phyloP scores from a whole-genome alignment of 2,329 filamentous ascomycete genomes.

The Fusarium tuaranense region DNA sequence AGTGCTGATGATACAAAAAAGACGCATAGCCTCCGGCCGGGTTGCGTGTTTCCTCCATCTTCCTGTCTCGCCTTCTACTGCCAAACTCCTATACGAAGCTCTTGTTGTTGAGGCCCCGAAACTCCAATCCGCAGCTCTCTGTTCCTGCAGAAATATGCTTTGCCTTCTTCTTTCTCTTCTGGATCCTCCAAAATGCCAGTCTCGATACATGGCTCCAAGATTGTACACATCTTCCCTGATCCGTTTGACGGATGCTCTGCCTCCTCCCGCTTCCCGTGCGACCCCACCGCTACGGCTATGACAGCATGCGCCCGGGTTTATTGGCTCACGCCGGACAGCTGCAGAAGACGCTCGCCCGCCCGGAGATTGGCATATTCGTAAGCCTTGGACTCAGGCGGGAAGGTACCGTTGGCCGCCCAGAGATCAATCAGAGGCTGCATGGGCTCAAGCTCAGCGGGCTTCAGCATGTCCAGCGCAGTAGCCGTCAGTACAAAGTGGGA shows the following conservation, averaged over 20 bases:
- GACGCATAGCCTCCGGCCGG: slow-evolving; percentile 13
- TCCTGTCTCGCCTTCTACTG: slow-evolving; percentile 18
- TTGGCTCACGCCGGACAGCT: slow-evolving; percentile 54
- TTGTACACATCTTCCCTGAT: slow-evolving; percentile 36
- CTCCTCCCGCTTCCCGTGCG: slow-evolving; percentile 26
- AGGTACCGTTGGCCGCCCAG: slow-evolving; percentile 89
- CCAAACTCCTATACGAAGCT: slow-evolving; percentile 28
- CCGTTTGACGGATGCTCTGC: slow-evolving; percentile 19
- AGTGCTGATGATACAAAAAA: slow-evolving; percentile 28
- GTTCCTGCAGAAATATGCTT: slow-evolving; percentile 37
- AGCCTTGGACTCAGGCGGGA: slow-evolving; percentile 80
- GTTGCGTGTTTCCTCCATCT: slow-evolving; percentile 19
- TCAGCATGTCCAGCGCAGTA: slow-evolving; percentile 84
- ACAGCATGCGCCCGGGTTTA: slow-evolving; percentile 27
- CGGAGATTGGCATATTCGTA: slow-evolving; percentile 73
- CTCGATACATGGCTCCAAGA: slow-evolving; percentile 31
- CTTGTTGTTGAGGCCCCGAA: slow-evolving; percentile 31
- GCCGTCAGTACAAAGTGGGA: slow-evolving; percentile 86
- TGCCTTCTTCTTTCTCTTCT: slow-evolving; percentile 10
- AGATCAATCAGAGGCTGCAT: slow-evolving; percentile 96
- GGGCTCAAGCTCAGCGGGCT: slow-evolving; percentile 90
- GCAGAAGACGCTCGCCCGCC: slow-evolving; percentile 69
- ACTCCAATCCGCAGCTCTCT: slow-evolving; percentile 40
- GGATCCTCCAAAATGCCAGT: slow-evolving; percentile 10
- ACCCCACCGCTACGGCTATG: slow-evolving; percentile 20